Base-by-base conservation (phyloP, 805 yeast genomes). In the Zygotorulaspora sp. region DNA sequence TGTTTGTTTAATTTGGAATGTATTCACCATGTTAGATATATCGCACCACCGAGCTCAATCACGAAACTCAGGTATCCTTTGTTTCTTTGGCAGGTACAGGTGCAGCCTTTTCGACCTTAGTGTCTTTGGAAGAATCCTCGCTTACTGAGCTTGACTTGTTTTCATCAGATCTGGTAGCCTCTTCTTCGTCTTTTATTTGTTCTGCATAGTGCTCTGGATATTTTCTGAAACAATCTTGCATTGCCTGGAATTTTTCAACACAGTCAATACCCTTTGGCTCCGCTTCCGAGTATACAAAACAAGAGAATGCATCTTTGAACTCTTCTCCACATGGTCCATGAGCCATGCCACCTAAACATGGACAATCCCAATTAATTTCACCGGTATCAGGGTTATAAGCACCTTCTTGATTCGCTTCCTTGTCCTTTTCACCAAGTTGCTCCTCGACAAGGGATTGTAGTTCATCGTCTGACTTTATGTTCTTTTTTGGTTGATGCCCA, bases 261-360 rank as follows among this genome's bases (percentile, higher is more conserved):
- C 98, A 92, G 62, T 92, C 97, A 44, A 84, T 77, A 33, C 98
- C 98, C 70, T 90, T 90, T 59, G 97, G 97, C 61, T 90, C 97
- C 41, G 82, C 81, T 55, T 82, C 86, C 5, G 97, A 88, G 70
- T 83, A 88, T 29, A 92, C 90, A 58, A 92, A 92, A 63, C 98
- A 92, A 7, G 95, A 74, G 62, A 92, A 92, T 0, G 98, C 97
- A 36, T 77, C 87, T 67, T 85, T 87, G 71, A 87, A 87, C 66
- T 88, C 95, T 53, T 80, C 89, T 41, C 98, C 98, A 68, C 98
- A 92, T 39, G 98, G 97, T 0, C 98, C 98, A 49, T 89, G 74
- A 21, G 98, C 97, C 97, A 92, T 87, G 28, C 98, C 98, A 22
- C 97, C 98, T 34, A 92, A 71, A 65, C 97, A 90, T n/a, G 98